Base-by-base conservation (phyloP, 225 moss, liverwort and hornwort species). In the Thuidium tamariscinum region DNA sequence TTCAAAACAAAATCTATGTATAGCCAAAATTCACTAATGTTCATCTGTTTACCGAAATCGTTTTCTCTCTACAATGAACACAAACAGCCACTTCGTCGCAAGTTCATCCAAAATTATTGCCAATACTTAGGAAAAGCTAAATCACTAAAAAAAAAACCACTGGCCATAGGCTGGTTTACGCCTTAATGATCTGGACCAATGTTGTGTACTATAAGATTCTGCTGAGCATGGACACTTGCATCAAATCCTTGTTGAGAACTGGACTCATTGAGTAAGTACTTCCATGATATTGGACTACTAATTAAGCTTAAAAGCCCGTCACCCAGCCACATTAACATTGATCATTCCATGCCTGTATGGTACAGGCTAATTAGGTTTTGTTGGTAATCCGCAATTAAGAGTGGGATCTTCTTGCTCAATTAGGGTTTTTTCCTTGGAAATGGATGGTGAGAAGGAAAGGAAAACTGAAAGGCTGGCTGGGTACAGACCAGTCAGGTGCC, bases 221-320 rank as follows among this genome's bases (percentile, higher is more conserved):
- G 57, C 30, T 6, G 3, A 56, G 66, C 67, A 56, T 82, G 7
- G 30, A 66, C 56, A 23, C 49, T 48, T 74, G 74, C 18, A 3
- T 59, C 46, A 80, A 88, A 88, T 84, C 88, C 74, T 80, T 80
- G 57, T 85, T 80, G 88, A 80, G 21, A 88, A 84, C 79, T 72
- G 84, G 73, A 80, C 55, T 73, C 19, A 22, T 32, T 74, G 32
- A 46, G 32, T 74, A 18, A 48, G 44, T 26, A 72, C 77, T n/a
- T n/a, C n/a, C n/a, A 37, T 9, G 7, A 29, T 67, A 76, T 82
- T 76, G 23, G 46, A 22, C 65, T n/a, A 26, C 48, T 11, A 64
- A 73, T 32, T 49, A n/a, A n/a, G n/a, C n/a, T n/a, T n/a, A 20
- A 20, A 60, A n/a, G 65, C 21, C 13, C 16, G 17, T 29, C 27